phyloP scores from a whole-genome alignment of 192 early-diverging fungal genomes.

The Fimicolochytrium jonesii region DNA sequence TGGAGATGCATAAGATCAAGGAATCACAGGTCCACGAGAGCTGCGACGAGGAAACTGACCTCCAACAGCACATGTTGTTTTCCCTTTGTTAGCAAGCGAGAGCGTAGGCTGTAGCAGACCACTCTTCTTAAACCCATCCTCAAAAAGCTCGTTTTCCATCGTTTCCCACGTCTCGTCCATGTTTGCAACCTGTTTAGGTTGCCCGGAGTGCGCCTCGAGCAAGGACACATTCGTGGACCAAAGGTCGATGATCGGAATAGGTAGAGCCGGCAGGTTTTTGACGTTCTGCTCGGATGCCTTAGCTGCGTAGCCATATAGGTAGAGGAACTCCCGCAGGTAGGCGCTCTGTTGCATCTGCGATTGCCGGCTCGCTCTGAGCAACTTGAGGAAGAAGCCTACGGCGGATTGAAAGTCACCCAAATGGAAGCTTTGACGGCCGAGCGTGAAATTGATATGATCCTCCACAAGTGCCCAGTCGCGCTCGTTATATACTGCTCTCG shows the following conservation, averaged over 20 bases:
- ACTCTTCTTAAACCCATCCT: conserved; percentile 44
- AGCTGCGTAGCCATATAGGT: conserved; percentile 54
- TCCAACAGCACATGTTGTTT: conserved; percentile 69
- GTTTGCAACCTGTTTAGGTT: conserved; percentile 25
- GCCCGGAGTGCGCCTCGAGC: conserved; percentile 21
- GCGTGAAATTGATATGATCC: conserved; percentile 83
- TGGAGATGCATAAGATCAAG: too few species aligned
- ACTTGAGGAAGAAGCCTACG: conserved; percentile 70
- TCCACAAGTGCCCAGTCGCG: conserved; percentile 73
- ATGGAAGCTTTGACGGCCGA: conserved; percentile 77
- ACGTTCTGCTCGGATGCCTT: conserved; percentile 30
- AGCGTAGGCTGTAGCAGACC: conserved; percentile 28
- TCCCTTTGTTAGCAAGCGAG: conserved; percentile 43
- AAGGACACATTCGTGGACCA: conserved; percentile 27
- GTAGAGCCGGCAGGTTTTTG: conserved; percentile 52
- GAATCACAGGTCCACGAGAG: background rate
- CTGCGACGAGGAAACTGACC: conserved; percentile 50
- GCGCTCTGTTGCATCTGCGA: conserved; percentile 56
- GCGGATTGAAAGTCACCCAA: conserved; percentile 71
- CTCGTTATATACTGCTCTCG: conserved; percentile 55
- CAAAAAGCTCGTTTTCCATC: conserved; percentile 65
- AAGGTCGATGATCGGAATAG: conserved; percentile 47
- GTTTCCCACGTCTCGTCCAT: conserved; percentile 58
- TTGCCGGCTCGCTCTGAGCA: conserved; percentile 68
- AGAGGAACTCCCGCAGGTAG: conserved; percentile 73